Evolutionary conservation across 2,329 filamentous ascomycete genomes (phyloP).

Genomic region (Trichoderma sp.): DNA sequence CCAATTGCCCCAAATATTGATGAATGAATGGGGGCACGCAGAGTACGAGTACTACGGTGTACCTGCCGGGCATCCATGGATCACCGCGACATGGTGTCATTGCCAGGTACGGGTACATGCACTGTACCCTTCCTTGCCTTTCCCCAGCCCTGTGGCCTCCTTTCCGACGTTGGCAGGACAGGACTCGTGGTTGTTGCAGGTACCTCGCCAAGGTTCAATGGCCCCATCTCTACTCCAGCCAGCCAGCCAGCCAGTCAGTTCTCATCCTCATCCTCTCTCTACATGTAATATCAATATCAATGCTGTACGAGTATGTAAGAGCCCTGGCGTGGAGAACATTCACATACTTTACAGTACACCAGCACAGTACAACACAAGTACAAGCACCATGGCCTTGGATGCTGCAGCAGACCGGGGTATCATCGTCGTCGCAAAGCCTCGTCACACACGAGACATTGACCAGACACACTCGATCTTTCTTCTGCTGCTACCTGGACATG

Average conservation of each 20-base stretch:
- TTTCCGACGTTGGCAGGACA: not conserved
- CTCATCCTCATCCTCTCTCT: not conserved
- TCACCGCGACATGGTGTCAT: not conserved
- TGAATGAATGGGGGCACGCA: not conserved
- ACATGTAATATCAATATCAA: not conserved
- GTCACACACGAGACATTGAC: not conserved
- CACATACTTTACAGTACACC: not conserved
- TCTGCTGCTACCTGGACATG: not conserved
- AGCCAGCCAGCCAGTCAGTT: not conserved
- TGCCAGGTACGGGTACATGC: not conserved
- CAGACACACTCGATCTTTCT: not conserved
- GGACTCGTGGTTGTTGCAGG: not conserved
- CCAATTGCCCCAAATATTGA: not conserved
- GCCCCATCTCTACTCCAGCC: not conserved
- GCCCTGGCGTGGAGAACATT: too few relatives aligned
- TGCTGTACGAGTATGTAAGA: not conserved
- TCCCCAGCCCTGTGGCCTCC: not conserved
- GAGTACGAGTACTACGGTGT: not conserved
- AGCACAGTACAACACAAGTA: not conserved
- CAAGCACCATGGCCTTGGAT: not conserved
- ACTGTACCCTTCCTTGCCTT: not conserved
- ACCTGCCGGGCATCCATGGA: not conserved
- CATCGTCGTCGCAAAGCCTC: not conserved
- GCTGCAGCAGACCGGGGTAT: too few relatives aligned
- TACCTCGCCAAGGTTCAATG: not conserved